Evolutionary conservation across 208 protist genomes (phyloP), one percentile per base, ranked within the genome.

Genomic region (Leishmania martiniquensis): DNA sequence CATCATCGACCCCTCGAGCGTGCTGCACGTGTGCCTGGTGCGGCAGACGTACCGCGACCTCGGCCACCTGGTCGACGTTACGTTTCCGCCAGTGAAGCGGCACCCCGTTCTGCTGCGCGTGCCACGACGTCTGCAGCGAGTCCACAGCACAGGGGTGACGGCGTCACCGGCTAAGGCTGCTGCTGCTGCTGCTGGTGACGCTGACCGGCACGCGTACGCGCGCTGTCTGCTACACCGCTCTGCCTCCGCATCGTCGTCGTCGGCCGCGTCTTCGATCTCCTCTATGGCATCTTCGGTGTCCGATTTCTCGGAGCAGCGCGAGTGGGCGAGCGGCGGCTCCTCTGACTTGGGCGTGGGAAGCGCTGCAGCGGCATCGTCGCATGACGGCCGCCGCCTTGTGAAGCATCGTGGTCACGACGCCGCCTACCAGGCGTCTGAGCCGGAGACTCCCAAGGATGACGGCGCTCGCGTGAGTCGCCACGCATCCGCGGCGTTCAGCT

Each of bases 1-100:
- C 67, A 93, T 97, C 51, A 95, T 98, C 42, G 92, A 98, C 77
- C 80, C 90, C 1, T 85, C 89, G 1, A 95, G 92, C 69, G 85
- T 89, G 34, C 81, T 98, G 52, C 84, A 94, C 65, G 89, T 97
- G 32, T 93, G 87, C 60, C 82, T 91, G 34, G 88, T 96, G 55
- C 86, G 86, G 77, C 85, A 91, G 69, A 94, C 91, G 9, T 98
- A 97, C 78, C 83, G 84, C 7, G 91, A 94, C 75, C 78, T 98
- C 42, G 83, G 89, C 17, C 83, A 96, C 51, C 84, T 96, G 4
- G 92, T 96, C 6, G 93, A 98, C 78, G 84, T 94, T 2, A 92
- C 87, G 2, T 98, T 98, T 68, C 95, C 95, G 6, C 91, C 91
- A n/a, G 49, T 83, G 29, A 74, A 66, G 47, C 79, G 79, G 39